These are phyloP conservation scores for Lichtheimia ornata DNA, from an alignment of 371 early-diverging fungal genomes.

Conservation along the genomic window DNA sequence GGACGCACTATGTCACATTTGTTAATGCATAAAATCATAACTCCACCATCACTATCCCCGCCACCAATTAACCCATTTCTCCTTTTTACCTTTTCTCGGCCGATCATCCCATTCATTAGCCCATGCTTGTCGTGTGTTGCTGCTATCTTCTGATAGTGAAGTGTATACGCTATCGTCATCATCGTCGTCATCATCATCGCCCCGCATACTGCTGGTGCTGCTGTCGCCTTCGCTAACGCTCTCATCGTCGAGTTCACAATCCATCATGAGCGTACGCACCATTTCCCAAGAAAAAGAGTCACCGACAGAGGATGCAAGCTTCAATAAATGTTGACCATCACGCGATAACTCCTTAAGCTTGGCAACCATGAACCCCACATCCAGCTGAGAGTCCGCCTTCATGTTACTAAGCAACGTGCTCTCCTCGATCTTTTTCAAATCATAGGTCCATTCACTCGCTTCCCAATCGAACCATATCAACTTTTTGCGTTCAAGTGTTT, in stretches of 20 bases:
- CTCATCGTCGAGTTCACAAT: constrained; percentile 21
- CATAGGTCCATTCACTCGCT: constrained; percentile 47
- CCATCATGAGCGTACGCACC: constrained; percentile 35
- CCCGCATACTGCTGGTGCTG: background rate
- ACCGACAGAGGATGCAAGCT: constrained; percentile 48
- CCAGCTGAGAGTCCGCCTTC: constrained; percentile 27
- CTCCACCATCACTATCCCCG: too few species aligned
- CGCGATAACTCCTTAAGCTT: constrained; percentile 37
- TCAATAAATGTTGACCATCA: constrained; percentile 39
- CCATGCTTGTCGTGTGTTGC: too few species aligned
- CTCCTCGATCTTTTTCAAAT: constrained; percentile 29
- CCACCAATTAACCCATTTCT: too few species aligned
- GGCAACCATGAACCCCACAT: constrained; percentile 34
- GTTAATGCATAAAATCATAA: background rate
- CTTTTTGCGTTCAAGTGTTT: constrained; percentile 39
- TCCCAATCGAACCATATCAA: constrained; percentile 53
- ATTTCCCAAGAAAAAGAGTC: constrained; percentile 47
- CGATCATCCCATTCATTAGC: too few species aligned
- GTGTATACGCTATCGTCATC: too few species aligned
- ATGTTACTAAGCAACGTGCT: constrained; percentile 6
- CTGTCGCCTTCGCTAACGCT: background rate
- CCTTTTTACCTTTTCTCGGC: too few species aligned
- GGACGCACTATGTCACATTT: background rate
- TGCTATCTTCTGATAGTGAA: too few species aligned
- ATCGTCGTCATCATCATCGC: too few species aligned